Evolutionary conservation across 441 rosid genomes (phyloP).

Genomic region (Theobroma grandiflorum): DNA sequence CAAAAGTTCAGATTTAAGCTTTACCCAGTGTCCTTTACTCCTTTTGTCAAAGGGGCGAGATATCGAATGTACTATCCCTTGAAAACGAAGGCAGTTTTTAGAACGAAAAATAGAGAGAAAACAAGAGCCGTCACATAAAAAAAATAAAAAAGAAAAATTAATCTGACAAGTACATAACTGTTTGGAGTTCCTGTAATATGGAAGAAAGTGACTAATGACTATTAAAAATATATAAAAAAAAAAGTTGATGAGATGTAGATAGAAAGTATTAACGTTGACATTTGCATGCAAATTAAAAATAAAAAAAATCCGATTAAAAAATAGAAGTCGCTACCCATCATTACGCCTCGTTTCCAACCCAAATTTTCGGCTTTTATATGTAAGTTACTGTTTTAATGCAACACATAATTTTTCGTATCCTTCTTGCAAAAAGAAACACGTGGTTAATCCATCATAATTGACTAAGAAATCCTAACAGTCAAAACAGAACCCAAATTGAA

Average conservation of each 20-base stretch:
- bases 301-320: not conserved
- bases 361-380: not conserved
- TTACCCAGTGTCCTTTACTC: not conserved
- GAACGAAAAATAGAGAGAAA: constrained; percentile 16
- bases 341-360: constrained; percentile 10
- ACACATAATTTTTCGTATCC: too few species aligned
- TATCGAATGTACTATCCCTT: constrained; percentile 2
- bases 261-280: constrained; percentile 8
- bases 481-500: not conserved
- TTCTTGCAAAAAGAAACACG: not conserved
- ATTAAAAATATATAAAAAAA: not conserved
- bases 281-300: not conserved
- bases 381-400: too few species aligned
- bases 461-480: not conserved
- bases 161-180: constrained; percentile 3
- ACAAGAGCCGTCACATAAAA: not conserved
- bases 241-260: not conserved
- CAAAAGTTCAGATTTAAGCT: not conserved
- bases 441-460: not conserved
- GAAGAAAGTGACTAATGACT: constrained; percentile 6
- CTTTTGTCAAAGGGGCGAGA: constrained; percentile 1
- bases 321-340: not conserved
- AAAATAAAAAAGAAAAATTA: not conserved
- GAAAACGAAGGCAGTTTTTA: constrained; percentile 7
- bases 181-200: constrained; percentile 11